A percentile compares a stretch with the other conserved stretches of the same genome.
These are phyloP conservation scores for Xylariaceae sp. DNA, from an alignment of 2,329 filamentous ascomycete genomes.

Conservation along the genomic window DNA sequence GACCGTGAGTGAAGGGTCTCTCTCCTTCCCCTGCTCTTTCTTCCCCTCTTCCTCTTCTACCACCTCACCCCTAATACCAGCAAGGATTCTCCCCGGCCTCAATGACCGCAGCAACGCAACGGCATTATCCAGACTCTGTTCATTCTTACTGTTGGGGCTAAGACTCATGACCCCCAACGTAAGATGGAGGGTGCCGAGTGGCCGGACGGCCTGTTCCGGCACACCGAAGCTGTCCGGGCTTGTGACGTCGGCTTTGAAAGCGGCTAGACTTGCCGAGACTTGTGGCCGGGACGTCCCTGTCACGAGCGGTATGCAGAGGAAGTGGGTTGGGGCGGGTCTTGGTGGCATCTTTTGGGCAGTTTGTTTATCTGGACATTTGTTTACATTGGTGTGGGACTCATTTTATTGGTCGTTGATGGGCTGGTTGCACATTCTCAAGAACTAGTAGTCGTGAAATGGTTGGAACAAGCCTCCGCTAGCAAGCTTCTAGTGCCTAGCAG, in stretches of 20 bases:
- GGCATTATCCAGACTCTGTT: slow-evolving; percentile 39
- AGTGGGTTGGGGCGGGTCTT: slow-evolving; percentile 59
- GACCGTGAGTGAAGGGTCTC: slow-evolving; percentile 29
- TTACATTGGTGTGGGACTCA: not conserved
- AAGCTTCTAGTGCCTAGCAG: no score
- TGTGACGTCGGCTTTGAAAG: slow-evolving; percentile 59
- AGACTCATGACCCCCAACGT: slow-evolving; percentile 86
- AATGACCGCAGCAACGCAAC: slow-evolving; percentile 37
- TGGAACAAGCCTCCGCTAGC: no score
- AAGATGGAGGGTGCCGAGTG: slow-evolving; percentile 76
- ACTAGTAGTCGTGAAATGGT: no score
- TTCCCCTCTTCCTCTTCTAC: not conserved
- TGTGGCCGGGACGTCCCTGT: slow-evolving; percentile 58
- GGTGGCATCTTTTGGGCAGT: slow-evolving; percentile 33
- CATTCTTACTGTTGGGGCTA: slow-evolving; percentile 34
- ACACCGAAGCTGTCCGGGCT: slow-evolving; percentile 45
- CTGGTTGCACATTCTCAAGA: no score
- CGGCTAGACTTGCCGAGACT: slow-evolving; percentile 57
- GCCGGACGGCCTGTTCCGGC: slow-evolving; percentile 65
- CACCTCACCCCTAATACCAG: slow-evolving; percentile 1
- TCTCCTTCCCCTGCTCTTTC: not conserved
- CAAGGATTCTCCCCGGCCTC: slow-evolving; percentile 38
- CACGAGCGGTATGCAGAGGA: slow-evolving; percentile 71
- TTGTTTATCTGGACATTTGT: not conserved
- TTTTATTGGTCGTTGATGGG: no score